Evolutionary conservation across 1,139 yeast species (phyloP).

Genomic region (Kluyveromyces sp.): DNA sequence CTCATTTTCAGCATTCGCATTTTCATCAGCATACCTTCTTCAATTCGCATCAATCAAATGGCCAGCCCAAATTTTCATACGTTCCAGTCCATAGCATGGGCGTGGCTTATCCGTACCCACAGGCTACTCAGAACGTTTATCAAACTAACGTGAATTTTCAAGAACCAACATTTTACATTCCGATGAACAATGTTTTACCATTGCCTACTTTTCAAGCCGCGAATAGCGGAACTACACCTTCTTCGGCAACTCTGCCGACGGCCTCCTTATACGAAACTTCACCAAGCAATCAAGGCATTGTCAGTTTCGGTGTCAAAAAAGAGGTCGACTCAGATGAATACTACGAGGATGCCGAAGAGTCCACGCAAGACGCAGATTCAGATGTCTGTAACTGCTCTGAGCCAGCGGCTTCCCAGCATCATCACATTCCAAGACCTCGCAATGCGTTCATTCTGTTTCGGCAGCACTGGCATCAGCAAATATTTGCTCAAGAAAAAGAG

Average conservation of each 20-base stretch:
- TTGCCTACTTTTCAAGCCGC: neutral
- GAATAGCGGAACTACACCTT: too few relatives aligned
- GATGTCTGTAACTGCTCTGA: slow-evolving; percentile 10
- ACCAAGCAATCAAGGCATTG: neutral
- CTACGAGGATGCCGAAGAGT: neutral
- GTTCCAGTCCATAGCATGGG: neutral
- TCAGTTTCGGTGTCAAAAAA: neutral
- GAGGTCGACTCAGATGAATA: neutral
- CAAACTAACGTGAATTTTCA: neutral
- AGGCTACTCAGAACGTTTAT: neutral
- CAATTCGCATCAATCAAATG: neutral
- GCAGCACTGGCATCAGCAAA: slow-evolving; percentile 64
- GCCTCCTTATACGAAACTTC: neutral
- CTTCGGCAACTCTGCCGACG: neutral
- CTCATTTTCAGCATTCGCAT: neutral
- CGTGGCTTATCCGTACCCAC: neutral
- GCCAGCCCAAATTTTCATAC: neutral
- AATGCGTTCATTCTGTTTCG: slow-evolving; percentile 69
- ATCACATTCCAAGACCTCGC: slow-evolving; percentile 66
- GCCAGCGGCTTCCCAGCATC: slow-evolving; percentile 4
- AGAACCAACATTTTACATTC: neutral
- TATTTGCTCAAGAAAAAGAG: slow-evolving; percentile 37
- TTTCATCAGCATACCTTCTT: neutral
- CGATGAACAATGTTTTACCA: neutral
- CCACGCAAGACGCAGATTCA: neutral